These are phyloP conservation scores for Trichophyton verrucosum DNA, from an alignment of 2,329 filamentous ascomycete species.

Conservation along the genomic window DNA sequence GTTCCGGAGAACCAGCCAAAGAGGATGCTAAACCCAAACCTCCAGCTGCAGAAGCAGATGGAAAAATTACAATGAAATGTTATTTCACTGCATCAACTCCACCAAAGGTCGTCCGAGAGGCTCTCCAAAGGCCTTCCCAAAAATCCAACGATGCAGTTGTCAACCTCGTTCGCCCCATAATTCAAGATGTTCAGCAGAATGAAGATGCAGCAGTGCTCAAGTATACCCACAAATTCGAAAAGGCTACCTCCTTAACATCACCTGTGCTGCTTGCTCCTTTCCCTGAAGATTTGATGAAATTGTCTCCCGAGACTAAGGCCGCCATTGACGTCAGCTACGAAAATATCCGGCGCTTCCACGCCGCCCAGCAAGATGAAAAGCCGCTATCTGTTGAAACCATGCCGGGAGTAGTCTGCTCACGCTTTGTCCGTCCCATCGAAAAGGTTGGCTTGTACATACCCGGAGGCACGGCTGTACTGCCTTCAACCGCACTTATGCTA, in stretches of 20 bases:
- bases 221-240: constrained; percentile 97
- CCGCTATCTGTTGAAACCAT: constrained; percentile 85
- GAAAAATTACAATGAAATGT: constrained; percentile 68
- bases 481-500: constrained; percentile 93
- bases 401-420: constrained; percentile 89
- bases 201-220: constrained; percentile 81
- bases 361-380: constrained; percentile 75
- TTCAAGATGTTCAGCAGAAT: constrained; percentile 68
- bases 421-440: constrained; percentile 85
- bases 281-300: constrained; percentile 69
- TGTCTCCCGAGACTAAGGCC: constrained; percentile 68
- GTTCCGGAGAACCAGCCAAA: constrained; percentile 22
- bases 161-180: constrained; percentile 80
- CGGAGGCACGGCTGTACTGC: constrained; percentile 91
- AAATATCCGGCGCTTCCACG: constrained; percentile 90
- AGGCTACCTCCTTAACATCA: constrained; percentile 78
- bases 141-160: constrained; percentile 90
- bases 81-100: constrained; percentile 56
- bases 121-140: constrained; percentile 79
- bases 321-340: constrained; percentile 92
- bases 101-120: constrained; percentile 54
- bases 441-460: constrained; percentile 93
- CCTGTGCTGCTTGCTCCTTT: constrained; percentile 87
- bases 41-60: constrained; percentile 38
- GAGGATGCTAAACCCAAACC: constrained; percentile 29